A percentile compares a stretch with the other conserved stretches of the same genome.
Conservation (phyloP, 805 yeast species). For the Spathaspora hagerdaliae region DNA sequence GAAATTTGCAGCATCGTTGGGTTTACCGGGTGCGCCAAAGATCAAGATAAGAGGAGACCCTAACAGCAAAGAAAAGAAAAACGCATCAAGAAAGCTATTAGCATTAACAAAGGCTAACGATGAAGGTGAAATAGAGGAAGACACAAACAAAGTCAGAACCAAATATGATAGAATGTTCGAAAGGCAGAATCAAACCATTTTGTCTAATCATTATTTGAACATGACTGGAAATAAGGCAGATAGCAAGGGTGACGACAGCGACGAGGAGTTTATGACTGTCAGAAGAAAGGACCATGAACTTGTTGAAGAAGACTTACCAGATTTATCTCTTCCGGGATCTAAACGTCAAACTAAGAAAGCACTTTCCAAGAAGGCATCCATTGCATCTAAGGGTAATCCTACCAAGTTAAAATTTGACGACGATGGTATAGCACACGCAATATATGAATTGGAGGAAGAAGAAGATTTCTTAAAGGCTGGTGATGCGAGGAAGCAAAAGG, state of each 20-base stretch:
- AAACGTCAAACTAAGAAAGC: constrained; percentile 85
- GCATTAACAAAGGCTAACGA: constrained; percentile 47
- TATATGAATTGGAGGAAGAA: constrained; percentile 88
- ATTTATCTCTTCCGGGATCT: constrained; percentile 62
- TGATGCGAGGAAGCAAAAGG: constrained; percentile 65
- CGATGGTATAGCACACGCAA: constrained; percentile 87
- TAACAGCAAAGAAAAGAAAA: constrained; percentile 71
- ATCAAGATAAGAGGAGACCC: constrained; percentile 60
- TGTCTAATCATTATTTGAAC: constrained; percentile 82
- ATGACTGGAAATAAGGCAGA: constrained; percentile 48
- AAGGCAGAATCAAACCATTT: constrained; percentile 85
- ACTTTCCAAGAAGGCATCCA: constrained; percentile 73
- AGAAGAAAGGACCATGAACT: constrained; percentile 75
- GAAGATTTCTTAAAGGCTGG: constrained; percentile 77
- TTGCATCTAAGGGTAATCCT: constrained; percentile 60
- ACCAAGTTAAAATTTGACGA: constrained; percentile 86
- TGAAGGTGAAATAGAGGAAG: constrained; percentile 54
- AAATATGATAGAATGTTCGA: constrained; percentile 95
- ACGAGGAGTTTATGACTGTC: constrained; percentile 75
- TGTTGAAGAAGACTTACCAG: constrained; percentile 61
- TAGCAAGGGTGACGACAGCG: constrained; percentile 36
- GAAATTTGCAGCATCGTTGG: constrained; percentile 80
- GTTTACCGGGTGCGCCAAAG: constrained; percentile 95
- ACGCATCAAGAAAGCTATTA: constrained; percentile 68
- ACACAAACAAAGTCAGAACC: constrained; percentile 52